These are phyloP conservation scores for Setaria viridis DNA, from an alignment of 202 grass and related monocot genomes.

Conservation along the genomic window DNA sequence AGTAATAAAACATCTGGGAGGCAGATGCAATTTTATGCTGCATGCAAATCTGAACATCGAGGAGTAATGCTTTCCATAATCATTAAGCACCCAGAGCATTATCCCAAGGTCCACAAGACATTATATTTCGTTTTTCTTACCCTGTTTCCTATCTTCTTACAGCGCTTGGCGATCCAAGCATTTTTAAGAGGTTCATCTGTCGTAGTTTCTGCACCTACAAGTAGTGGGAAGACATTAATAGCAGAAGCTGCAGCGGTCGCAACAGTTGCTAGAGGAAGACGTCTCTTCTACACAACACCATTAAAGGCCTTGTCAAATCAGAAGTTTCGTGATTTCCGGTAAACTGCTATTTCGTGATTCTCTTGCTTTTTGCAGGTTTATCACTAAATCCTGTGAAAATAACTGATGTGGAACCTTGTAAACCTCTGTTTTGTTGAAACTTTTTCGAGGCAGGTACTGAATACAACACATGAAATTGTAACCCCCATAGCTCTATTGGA, in stretches of 20 bases:
- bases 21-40: neutral
- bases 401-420: neutral
- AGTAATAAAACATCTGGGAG: conserved; percentile 27
- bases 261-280: conserved; percentile 81
- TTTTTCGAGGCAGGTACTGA: conserved; percentile 9
- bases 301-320: conserved; percentile 98
- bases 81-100: neutral
- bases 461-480: conserved; percentile 11
- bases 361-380: conserved; percentile 15
- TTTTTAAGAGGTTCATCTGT: conserved; percentile 92
- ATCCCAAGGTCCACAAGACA: neutral
- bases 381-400: conserved; percentile 21
- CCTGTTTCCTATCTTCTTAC: conserved; percentile 51
- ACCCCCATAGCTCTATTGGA: neutral
- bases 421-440: neutral
- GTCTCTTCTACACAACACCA: conserved; percentile 94
- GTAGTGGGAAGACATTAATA: conserved; percentile 95
- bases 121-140: conserved; percentile 37
- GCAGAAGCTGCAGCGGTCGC: conserved; percentile 94
- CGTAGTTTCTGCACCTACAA: conserved; percentile 94
- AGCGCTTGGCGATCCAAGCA: conserved; percentile 92
- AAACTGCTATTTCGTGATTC: conserved; percentile 34
- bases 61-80: conserved; percentile 1
- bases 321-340: conserved; percentile 96
- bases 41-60: conserved; percentile 1